Base-by-base conservation (phyloP, 805 yeast species). In the Ogataea paraovalis region DNA sequence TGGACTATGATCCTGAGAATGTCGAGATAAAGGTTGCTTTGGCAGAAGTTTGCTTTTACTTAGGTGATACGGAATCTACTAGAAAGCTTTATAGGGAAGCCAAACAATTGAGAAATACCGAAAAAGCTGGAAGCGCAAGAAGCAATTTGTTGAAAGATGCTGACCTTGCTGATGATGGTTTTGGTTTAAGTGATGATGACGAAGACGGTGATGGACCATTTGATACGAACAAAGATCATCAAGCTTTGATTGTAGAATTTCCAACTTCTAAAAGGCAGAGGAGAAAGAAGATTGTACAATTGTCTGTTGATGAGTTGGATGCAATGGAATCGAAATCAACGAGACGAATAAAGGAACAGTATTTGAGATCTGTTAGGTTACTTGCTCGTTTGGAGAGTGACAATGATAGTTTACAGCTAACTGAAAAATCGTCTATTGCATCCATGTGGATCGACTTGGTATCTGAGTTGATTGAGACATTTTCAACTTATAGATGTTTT, bases 371-470 rank as follows among this genome's bases (percentile, higher is more conserved):
- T 67, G 68, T 73, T 18, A 70, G 83, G 45, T 73, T 84, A 43
- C 69, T 73, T 30, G 68, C 68, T 0, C 79, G 79, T 2, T 53
- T 81, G 36, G 75, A 71, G 38, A 56, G 62, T 3, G 79, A 75
- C 3, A 38, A 25, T 8, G 43, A 30, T 30, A 30, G 34, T 38
- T 33, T 46, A 19, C 41, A 30, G 23, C 50, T 28, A 25, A 52
- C 36, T 21, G 84, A 83, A 52, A 67, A 64, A 14, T 80, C 79
- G n/a, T 86, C 94, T 0, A 75, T 81, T 2, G 72, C 76, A 7
- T 78, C 87, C 2, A 57, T 64, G 49, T 94, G 98, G 98, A 75
- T 87, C 54, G 87, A 88, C 50, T 70, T 82, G 4, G 96, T 92
- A 0, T 78, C 87, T 2, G 96, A 86, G 54, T 73, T 94, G 43